These are phyloP conservation scores for Penicillium brevicompactum DNA, from an alignment of 2,329 filamentous ascomycete genomes.

Conservation along the genomic window DNA sequence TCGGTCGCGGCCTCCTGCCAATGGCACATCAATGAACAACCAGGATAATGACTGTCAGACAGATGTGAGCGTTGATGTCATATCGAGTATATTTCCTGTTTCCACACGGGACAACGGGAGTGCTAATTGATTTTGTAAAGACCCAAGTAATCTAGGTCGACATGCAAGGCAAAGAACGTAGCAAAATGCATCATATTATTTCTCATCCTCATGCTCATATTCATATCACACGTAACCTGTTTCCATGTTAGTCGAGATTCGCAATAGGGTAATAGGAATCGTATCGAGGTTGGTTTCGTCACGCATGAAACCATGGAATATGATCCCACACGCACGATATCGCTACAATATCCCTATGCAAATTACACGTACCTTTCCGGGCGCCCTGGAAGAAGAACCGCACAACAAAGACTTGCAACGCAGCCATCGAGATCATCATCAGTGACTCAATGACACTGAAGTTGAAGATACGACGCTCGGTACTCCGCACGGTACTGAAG, in stretches of 20 bases:
- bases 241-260: conserved; percentile 9
- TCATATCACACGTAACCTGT: conserved; percentile 41
- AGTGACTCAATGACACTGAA: conserved; percentile 91
- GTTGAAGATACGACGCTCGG: conserved; percentile 93
- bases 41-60: background rate
- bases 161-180: conserved; percentile 4
- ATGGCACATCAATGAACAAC: background rate
- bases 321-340: background rate
- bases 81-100: background rate
- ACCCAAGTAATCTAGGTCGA: conserved; percentile 7
- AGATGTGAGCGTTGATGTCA: conserved; percentile 1
- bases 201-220: conserved; percentile 37
- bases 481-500: conserved; percentile 96
- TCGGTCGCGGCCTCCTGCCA: background rate
- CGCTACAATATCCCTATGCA: background rate
- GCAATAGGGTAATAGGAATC: background rate
- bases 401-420: conserved; percentile 93
- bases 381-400: conserved; percentile 96
- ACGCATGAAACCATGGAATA: background rate
- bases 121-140: conserved; percentile 12
- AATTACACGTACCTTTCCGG: conserved; percentile 58
- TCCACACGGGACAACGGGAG: conserved; percentile 1
- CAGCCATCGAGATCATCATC: conserved; percentile 94
- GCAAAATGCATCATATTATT: conserved; percentile 33
- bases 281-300: background rate